A percentile compares a stretch with the other conserved stretches of the same genome.
Evolutionary conservation across 306 rosid species (phyloP).

Genomic region (Nissolia schottii): DNA sequence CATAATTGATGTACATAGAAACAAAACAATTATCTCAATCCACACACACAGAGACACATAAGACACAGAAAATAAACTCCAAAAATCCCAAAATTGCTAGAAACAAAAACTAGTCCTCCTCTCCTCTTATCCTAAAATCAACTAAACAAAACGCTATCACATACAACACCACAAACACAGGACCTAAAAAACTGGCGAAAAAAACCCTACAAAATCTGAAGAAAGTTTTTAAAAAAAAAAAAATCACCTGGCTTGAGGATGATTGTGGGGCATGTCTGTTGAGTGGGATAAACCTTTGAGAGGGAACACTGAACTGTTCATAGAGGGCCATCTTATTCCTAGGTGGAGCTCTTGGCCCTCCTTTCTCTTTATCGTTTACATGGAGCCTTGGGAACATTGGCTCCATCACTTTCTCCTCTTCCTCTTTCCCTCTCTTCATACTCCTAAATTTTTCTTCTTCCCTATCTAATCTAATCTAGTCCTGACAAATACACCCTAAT

Average conservation of each 20-base stretch:
- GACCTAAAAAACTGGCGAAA: not conserved
- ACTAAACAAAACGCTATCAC: not conserved
- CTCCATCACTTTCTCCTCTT: constrained; percentile 71
- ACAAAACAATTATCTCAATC: not conserved
- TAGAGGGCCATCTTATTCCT: constrained; percentile 99
- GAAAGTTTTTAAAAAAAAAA: too few species aligned
- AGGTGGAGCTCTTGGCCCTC: constrained; percentile 99
- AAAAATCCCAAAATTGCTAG: not conserved
- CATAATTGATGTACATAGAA: not conserved
- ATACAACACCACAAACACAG: not conserved
- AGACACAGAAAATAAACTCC: not conserved
- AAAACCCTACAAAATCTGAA: not conserved
- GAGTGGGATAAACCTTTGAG: constrained; percentile 60
- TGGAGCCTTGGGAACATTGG: constrained; percentile 96
- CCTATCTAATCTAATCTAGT: not conserved
- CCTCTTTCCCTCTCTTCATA: constrained; percentile 85
- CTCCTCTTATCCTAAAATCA: not conserved
- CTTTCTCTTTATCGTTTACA: constrained; percentile 84
- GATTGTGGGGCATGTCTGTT: constrained; percentile 36
- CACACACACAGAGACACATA: not conserved
- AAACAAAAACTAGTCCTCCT: not conserved
- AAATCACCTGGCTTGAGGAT: constrained; percentile 69
- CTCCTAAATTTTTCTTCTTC: not conserved
- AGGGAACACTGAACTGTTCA: constrained; percentile 85
- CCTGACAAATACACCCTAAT: not conserved